Evolutionary conservation across 129 eudicot genomes (phyloP).

Genomic region (Glebionis coronaria): DNA sequence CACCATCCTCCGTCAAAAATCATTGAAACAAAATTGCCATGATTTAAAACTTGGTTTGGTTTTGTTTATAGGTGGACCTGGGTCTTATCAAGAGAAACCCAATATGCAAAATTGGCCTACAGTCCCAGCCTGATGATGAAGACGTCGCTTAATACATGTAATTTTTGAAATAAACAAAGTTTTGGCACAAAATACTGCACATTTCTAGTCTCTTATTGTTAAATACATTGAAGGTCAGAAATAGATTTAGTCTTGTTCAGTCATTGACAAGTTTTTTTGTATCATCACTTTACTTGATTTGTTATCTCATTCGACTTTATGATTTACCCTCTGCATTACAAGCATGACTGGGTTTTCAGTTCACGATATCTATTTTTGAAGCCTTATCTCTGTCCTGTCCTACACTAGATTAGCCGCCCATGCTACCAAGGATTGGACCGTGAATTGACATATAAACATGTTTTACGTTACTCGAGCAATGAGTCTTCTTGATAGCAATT

Average conservation of each 20-base stretch:
- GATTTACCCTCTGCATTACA: no score
- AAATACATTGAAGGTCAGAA: background rate
- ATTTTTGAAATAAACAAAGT: background rate
- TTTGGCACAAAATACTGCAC: conserved; percentile 15
- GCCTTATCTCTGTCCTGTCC: no score
- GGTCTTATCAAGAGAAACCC: conserved; percentile 82
- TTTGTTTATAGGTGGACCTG: conserved; percentile 69
- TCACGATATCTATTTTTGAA: no score
- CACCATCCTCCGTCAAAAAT: background rate
- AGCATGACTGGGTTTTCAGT: no score
- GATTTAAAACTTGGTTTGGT: conserved; percentile 2
- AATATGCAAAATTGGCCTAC: conserved; percentile 62
- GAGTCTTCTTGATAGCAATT: no score
- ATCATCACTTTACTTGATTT: no score
- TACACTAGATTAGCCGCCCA: no score
- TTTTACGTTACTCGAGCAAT: no score
- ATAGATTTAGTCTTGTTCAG: no score
- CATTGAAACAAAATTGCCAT: background rate
- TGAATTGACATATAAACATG: no score
- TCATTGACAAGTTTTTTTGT: background rate
- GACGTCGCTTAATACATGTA: background rate
- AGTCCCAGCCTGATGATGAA: conserved; percentile 2
- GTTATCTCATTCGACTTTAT: no score
- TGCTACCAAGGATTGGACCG: no score
- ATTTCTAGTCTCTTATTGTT: background rate